phyloP scores from a whole-genome alignment of 2,329 filamentous ascomycete genomes.

The Penicillium palitans region DNA sequence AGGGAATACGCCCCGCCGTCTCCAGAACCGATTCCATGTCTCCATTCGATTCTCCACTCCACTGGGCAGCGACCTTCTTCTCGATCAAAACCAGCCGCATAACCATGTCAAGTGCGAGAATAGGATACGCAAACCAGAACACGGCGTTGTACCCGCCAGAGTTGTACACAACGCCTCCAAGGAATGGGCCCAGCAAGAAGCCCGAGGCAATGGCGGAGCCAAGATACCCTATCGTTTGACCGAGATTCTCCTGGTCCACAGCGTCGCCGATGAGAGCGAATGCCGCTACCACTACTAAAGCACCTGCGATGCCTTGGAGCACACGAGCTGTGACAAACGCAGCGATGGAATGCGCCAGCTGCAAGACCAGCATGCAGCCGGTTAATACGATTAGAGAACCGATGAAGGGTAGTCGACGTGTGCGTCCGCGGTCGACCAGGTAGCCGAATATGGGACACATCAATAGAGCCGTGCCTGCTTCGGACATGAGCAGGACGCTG shows the following conservation, averaged over 20 bases:
- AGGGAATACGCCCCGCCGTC: neutral
- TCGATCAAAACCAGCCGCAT: constrained; percentile 64
- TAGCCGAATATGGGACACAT: constrained; percentile 33
- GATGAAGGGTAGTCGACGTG: constrained; percentile 60
- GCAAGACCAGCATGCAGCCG: constrained; percentile 57
- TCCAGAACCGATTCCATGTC: constrained; percentile 31
- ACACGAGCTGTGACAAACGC: constrained; percentile 55
- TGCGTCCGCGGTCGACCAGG: constrained; percentile 28
- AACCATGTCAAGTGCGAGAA: constrained; percentile 59
- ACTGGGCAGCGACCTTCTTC: constrained; percentile 55
- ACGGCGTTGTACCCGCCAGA: constrained; percentile 60
- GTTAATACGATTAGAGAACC: constrained; percentile 55
- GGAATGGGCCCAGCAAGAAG: constrained; percentile 56
- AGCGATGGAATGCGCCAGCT: constrained; percentile 50
- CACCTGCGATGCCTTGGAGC: constrained; percentile 59
- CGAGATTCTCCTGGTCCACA: constrained; percentile 57
- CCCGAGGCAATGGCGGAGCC: constrained; percentile 59
- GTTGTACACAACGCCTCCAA: constrained; percentile 62
- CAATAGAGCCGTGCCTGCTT: constrained; percentile 30
- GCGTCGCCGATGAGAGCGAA: constrained; percentile 61
- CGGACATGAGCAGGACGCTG: constrained; percentile 32
- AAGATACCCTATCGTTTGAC: constrained; percentile 61
- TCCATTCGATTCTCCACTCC: constrained; percentile 13
- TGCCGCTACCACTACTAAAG: constrained; percentile 61
- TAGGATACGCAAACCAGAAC: constrained; percentile 56